Base-by-base conservation (phyloP, 768 basidiomycete species). In the Lactifluus pinguis region DNA sequence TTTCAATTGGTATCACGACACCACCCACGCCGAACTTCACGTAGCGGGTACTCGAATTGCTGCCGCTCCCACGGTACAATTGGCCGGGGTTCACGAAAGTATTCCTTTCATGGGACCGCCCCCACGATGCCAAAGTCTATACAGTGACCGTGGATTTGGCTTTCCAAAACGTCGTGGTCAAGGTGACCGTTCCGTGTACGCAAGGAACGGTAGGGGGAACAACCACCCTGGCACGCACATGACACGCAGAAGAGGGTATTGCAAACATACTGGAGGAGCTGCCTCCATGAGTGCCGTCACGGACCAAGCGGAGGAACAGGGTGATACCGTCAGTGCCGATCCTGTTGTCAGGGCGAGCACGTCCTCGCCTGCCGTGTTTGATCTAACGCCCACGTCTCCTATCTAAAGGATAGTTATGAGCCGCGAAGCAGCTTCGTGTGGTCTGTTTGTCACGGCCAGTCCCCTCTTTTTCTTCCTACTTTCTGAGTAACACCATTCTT, bases 281-380 rank as follows among this genome's bases (percentile, higher is more conserved):
- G 63, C 56, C 11, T 64, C 63, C 21, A 64, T 64, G 63, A 64
- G 60, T 50, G 60, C 60, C 14, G 60, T 56, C 45, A 57, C 44
- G 38, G 55, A 57, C 29, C 51, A 55, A 56, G 42, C 2, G 39
- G n/a, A 21, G 60, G 53, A 53, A 56, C 34, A 7, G n/a, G 21
- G 47, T 29, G 42, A 36, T 10, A 60, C 29, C 34, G 38, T 47
- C 41, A 17, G 41, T 29, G 42, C 32, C 8, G 60, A 56, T 29
- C 49, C 55, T n/a, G 54, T 41, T 36, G 45, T 64, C 60, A 55
- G 63, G 25, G 50, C 60, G 52, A 64, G 63, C 60, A 56, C 63
- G 29, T 64, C 63, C 25, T 64, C 63, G 19, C 63, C 63, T n/a
- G 63, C 63, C 19, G 45, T 45, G 38, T 62, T 64, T 44, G 60